A percentile compares a stretch with the other conserved stretches of the same genome.
Evolutionary conservation across 2,329 filamentous ascomycete genomes (phyloP).

Genomic region (Cladosporium sp.): DNA sequence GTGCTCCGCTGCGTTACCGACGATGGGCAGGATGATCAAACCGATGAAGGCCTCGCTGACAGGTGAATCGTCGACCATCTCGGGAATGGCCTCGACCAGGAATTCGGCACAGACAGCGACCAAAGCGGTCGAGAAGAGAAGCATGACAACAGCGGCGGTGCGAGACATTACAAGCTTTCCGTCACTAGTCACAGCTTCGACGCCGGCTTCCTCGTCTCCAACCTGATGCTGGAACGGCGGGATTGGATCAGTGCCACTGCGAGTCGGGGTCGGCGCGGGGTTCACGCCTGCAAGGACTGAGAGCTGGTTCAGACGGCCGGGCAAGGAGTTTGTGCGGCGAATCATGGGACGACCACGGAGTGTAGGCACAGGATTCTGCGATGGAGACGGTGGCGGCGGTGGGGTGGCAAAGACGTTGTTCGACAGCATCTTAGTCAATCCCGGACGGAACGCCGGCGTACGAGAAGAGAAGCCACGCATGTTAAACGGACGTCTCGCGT

Average conservation of each 20-base stretch:
- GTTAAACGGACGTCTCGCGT: conserved; percentile 34
- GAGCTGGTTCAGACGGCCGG: conserved; percentile 60
- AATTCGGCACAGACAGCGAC: conserved; percentile 69
- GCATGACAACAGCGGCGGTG: conserved; percentile 57
- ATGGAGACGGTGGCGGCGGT: conserved; percentile 30
- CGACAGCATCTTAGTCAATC: conserved; percentile 65
- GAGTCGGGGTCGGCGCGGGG: conserved; percentile 24
- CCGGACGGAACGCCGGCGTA: conserved; percentile 52
- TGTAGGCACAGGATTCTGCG: conserved; percentile 3
- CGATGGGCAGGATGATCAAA: conserved; percentile 76
- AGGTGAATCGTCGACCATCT: conserved; percentile 58
- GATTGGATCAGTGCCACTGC: conserved; percentile 27
- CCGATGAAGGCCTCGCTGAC: conserved; percentile 76
- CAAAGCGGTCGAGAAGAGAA: conserved; percentile 55
- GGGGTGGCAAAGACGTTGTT: conserved; percentile 66
- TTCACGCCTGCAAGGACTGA: conserved; percentile 1
- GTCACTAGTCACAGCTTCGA: conserved; percentile 33
- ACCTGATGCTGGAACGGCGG: conserved; percentile 31
- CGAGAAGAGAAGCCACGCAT: conserved; percentile 51
- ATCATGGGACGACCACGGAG: conserved; percentile 42
- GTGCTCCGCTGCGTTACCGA: conserved; percentile 82
- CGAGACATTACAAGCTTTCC: conserved; percentile 53
- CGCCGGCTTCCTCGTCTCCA: conserved; percentile 16
- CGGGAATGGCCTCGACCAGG: conserved; percentile 72
- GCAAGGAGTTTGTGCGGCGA: conserved; percentile 72